These are phyloP conservation scores for Coemansia sp. DNA, from an alignment of 192 early-diverging fungal species.

Conservation along the genomic window DNA sequence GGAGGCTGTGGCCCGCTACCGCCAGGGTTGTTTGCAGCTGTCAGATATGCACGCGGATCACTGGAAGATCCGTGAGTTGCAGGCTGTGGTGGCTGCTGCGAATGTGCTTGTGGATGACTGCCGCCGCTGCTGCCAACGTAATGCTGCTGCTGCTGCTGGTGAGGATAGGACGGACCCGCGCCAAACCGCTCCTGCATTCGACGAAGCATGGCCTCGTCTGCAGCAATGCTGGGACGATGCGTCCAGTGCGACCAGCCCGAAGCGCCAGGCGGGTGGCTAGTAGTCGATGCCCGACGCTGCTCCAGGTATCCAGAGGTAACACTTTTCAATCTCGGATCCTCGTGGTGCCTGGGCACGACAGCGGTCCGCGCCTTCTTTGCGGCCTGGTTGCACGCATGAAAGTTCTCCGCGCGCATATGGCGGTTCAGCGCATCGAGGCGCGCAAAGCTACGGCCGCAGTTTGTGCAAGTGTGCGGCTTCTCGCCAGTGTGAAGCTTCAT, in stretches of 20 bases:
- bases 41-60: conserved; percentile 22
- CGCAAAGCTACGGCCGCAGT: conserved; percentile 78
- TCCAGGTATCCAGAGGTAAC: conserved; percentile 26
- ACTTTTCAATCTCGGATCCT: conserved; percentile 27
- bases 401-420: conserved; percentile 64
- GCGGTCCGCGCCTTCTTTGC: conserved; percentile 52
- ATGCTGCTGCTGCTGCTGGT: not conserved
- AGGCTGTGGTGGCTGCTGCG: not conserved
- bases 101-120: conserved; percentile 3
- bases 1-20: not conserved
- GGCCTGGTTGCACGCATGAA: conserved; percentile 57
- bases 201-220: conserved; percentile 52
- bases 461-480: conserved; percentile 67
- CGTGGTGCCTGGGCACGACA: conserved; percentile 10
- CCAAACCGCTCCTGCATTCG: conserved; percentile 53
- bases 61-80: conserved; percentile 11
- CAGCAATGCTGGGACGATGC: conserved; percentile 51
- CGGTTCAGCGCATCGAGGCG: conserved; percentile 76
- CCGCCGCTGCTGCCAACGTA: not conserved
- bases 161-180: conserved; percentile 8
- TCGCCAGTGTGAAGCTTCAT: conserved; percentile 77
- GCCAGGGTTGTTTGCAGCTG: not conserved
- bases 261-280: conserved; percentile 17
- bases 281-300: conserved; percentile 39
- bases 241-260: conserved; percentile 45